Evolutionary conservation across 768 basidiomycete genomes (phyloP).

Genomic region (Melanogaster broomeanus): DNA sequence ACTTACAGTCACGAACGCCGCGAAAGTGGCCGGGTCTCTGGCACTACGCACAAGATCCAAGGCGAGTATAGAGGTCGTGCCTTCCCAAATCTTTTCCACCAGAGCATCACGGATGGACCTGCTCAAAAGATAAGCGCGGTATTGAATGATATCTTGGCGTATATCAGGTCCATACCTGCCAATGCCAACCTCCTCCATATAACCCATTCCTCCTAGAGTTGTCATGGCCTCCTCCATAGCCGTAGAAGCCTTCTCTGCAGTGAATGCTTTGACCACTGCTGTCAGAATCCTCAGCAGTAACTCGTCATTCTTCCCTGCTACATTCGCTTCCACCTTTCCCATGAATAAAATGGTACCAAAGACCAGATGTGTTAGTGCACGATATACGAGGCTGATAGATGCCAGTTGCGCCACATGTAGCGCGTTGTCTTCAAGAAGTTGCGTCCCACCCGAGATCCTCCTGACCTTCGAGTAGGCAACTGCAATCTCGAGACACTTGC

Average conservation of each 20-base stretch:
- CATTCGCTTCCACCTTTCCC: constrained; percentile 61
- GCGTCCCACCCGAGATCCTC: constrained; percentile 49
- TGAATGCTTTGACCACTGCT: constrained; percentile 70
- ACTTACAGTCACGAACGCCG: constrained; percentile 53
- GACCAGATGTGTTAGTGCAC: constrained; percentile 61
- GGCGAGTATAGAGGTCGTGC: constrained; percentile 66
- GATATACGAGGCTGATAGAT: constrained; percentile 59
- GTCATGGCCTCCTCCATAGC: constrained; percentile 79
- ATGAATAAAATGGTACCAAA: constrained; percentile 62
- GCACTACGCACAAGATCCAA: constrained; percentile 65
- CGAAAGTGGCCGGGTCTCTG: constrained; percentile 42
- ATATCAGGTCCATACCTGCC: constrained; percentile 43
- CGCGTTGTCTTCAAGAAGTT: constrained; percentile 53
- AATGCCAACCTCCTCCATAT: constrained; percentile 82
- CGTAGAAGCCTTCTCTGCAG: constrained; percentile 58
- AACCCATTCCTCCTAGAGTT: constrained; percentile 73
- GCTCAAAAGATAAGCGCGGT: not conserved
- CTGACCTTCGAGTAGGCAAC: constrained; percentile 64
- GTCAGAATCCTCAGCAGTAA: constrained; percentile 63
- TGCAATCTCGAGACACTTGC: constrained; percentile 66
- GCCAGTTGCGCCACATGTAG: constrained; percentile 70
- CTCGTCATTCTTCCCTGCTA: constrained; percentile 50
- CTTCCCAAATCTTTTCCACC: constrained; percentile 87
- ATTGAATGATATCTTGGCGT: not conserved
- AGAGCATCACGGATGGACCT: constrained; percentile 64